Evolutionary conservation across 202 grass and related monocot species (phyloP).

Genomic region (Eragrostis tef): DNA sequence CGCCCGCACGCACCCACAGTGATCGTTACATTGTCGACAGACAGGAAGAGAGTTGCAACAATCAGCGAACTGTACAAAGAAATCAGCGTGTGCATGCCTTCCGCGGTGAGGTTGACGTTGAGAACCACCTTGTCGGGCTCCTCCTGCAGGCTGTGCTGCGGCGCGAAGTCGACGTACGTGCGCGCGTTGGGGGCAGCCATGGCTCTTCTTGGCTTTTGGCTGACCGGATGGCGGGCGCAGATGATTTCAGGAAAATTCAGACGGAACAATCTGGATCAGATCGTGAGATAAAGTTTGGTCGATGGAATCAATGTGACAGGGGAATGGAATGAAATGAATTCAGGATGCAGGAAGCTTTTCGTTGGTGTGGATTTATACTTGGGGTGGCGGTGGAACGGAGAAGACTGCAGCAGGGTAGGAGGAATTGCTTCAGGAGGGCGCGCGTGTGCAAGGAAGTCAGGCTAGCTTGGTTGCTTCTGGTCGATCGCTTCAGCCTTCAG

Average conservation of each 20-base stretch:
- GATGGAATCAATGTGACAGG: not conserved
- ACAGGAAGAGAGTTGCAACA: too few species aligned
- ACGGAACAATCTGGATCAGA: too few species aligned
- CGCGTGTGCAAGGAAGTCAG: not conserved
- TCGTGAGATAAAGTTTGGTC: too few species aligned
- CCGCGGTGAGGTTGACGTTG: conserved; percentile 44
- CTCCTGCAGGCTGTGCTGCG: conserved; percentile 38
- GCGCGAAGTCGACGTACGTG: conserved; percentile 54
- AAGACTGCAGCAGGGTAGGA: conserved; percentile 35
- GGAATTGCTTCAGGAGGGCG: conserved; percentile 41
- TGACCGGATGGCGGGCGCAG: not conserved
- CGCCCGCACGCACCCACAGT: not conserved
- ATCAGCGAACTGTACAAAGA: not conserved
- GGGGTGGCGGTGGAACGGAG: not conserved
- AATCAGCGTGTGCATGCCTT: not conserved
- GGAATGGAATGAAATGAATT: not conserved
- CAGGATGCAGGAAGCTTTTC: not conserved
- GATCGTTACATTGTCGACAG: not conserved
- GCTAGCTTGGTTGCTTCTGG: not conserved
- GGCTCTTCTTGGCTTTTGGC: not conserved
- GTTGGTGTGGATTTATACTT: not conserved
- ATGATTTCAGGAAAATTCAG: not conserved
- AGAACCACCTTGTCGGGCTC: conserved; percentile 39
- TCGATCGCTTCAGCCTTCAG: not conserved
- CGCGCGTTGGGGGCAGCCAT: conserved; percentile 32